Conservation (phyloP, 306 rosid genomes). For the Mimosa bimucronata region DNA sequence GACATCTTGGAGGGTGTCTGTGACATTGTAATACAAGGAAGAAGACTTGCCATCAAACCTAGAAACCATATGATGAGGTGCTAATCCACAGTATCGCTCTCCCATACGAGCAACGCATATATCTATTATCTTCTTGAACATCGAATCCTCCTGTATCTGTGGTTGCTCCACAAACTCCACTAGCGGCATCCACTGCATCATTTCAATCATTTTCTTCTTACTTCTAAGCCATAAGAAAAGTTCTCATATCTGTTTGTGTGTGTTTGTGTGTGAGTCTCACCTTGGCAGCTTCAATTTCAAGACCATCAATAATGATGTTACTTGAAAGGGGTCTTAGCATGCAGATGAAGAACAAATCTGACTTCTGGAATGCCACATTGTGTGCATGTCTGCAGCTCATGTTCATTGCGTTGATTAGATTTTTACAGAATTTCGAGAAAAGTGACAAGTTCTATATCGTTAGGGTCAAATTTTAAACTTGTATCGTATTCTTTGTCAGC, state of each 20-base stretch:
- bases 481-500: neutral
- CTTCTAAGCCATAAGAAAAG: neutral
- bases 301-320: conserved; percentile 68
- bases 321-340: conserved; percentile 81
- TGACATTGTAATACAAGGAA: conserved; percentile 75
- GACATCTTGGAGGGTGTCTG: conserved; percentile 43
- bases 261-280: conserved; percentile 34
- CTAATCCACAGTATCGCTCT: conserved; percentile 73
- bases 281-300: conserved; percentile 90
- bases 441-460: neutral
- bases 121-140: conserved; percentile 82
- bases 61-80: conserved; percentile 71
- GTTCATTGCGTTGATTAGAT: conserved; percentile 29
- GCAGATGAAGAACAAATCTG: conserved; percentile 95
- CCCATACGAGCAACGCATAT: conserved; percentile 78
- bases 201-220: neutral
- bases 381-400: conserved; percentile 77
- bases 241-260: neutral
- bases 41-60: conserved; percentile 81
- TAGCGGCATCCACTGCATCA: conserved; percentile 87
- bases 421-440: too few relatives aligned
- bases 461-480: conserved; percentile 1
- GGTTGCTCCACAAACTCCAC: conserved; percentile 88
- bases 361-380: conserved; percentile 84
- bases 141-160: conserved; percentile 69